Evolutionary conservation across 805 yeast species (phyloP).

Genomic region (Zygotorulaspora danielsina): DNA sequence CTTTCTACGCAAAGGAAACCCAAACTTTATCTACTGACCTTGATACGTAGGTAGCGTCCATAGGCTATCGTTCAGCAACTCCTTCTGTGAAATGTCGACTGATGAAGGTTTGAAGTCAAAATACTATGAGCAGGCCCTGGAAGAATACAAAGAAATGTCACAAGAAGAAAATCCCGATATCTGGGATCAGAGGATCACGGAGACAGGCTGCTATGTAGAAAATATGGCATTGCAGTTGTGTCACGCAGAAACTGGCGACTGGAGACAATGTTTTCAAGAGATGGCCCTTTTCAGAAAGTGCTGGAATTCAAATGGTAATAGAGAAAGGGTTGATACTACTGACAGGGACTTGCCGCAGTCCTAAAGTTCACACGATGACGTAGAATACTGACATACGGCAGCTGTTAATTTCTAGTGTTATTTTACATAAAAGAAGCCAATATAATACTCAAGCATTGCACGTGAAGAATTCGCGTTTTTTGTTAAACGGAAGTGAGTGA

Average conservation of each 20-base stretch:
- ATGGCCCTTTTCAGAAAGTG: constrained; percentile 61
- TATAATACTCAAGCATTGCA: too few species aligned
- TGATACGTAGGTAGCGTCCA: too few species aligned
- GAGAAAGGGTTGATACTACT: constrained; percentile 40
- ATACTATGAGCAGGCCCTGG: constrained; percentile 31
- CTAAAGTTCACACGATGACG: not conserved
- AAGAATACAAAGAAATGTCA: constrained; percentile 30
- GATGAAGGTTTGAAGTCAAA: constrained; percentile 13
- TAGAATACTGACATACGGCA: too few species aligned
- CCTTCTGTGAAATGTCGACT: not conserved
- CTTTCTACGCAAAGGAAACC: too few species aligned
- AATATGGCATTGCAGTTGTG: constrained; percentile 68
- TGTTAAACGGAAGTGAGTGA: too few species aligned
- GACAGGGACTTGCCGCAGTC: constrained; percentile 17
- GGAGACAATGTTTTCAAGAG: constrained; percentile 69
- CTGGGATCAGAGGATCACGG: constrained; percentile 69
- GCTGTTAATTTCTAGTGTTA: too few species aligned
- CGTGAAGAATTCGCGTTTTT: too few species aligned
- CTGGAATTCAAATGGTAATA: constrained; percentile 56
- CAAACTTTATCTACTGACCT: too few species aligned
- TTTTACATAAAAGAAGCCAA: too few species aligned
- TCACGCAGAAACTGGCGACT: constrained; percentile 76
- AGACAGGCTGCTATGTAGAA: constrained; percentile 73
- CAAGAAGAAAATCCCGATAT: constrained; percentile 66
- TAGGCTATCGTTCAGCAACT: too few species aligned